Percentiles rank a stretch among this genome's conserved stretches.
These are phyloP conservation scores for Lepraria neglecta DNA, from an alignment of 495 filamentous ascomycete genomes.

Conservation along the genomic window DNA sequence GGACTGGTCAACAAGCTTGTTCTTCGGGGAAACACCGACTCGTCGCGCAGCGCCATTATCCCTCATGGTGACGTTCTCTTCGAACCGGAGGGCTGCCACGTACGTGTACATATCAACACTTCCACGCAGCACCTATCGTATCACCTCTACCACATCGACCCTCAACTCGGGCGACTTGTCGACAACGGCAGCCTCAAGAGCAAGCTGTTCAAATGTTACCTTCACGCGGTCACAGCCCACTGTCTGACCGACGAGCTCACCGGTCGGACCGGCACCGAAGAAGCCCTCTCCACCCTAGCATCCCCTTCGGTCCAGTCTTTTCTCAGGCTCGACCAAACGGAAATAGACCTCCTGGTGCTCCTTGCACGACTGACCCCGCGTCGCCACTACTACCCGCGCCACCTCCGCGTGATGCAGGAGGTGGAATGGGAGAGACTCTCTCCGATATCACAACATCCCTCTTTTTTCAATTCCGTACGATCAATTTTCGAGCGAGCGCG, in stretches of 20 bases:
- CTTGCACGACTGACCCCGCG: conserved; percentile 50
- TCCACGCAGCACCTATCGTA: conserved; percentile 28
- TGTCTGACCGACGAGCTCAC: conserved; percentile 55
- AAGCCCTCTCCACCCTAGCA: conserved; percentile 44
- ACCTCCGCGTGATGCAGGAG: conserved; percentile 44
- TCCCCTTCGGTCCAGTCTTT: conserved; percentile 50
- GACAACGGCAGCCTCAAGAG: conserved; percentile 49
- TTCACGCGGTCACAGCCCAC: conserved; percentile 57
- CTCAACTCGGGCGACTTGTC: conserved; percentile 41
- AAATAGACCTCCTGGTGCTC: conserved; percentile 35
- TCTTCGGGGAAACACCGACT: conserved; percentile 33
- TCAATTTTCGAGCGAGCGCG: conserved; percentile 40
- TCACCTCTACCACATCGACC: conserved; percentile 45
- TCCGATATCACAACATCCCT: conserved; percentile 46
- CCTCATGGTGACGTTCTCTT: conserved; percentile 40
- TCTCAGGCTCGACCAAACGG: conserved; percentile 34
- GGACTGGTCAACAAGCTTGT: conserved; percentile 52
- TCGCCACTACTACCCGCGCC: conserved; percentile 50
- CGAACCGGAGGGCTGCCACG: conserved; percentile 31
- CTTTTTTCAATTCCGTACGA: conserved; percentile 38
- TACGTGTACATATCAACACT: conserved; percentile 37
- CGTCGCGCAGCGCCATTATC: conserved; percentile 43
- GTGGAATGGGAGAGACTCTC: conserved; percentile 44
- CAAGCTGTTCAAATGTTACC: conserved; percentile 47
- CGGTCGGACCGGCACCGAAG: conserved; percentile 56